A percentile compares a stretch with the other conserved stretches of the same genome.
Conservation (phyloP, 495 filamentous ascomycete species). For the Thermochaetoides thermophila region DNA sequence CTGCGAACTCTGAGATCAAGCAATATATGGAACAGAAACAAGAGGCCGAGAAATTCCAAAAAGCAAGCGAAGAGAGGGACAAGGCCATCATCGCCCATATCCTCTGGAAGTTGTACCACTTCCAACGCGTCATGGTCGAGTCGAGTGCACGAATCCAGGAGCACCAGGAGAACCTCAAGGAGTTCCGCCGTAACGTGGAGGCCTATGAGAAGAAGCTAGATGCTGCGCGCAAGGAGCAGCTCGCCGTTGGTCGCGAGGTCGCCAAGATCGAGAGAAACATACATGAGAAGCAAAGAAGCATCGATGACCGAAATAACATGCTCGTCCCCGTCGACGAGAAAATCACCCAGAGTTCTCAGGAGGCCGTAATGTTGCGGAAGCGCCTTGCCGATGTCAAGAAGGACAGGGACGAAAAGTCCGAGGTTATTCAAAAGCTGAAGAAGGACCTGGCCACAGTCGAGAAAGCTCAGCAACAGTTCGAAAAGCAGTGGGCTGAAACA, state of each 20-base stretch:
- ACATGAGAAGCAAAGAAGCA: slow-evolving; percentile 71
- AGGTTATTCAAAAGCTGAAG: slow-evolving; percentile 50
- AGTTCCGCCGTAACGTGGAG: slow-evolving; percentile 75
- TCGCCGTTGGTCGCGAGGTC: slow-evolving; percentile 64
- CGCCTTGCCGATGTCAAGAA: slow-evolving; percentile 57
- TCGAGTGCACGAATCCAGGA: slow-evolving; percentile 83
- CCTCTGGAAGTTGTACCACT: slow-evolving; percentile 93
- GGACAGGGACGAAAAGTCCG: slow-evolving; percentile 55
- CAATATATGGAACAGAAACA: slow-evolving; percentile 95
- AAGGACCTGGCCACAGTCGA: slow-evolving; percentile 72
- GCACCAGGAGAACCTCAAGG: slow-evolving; percentile 92
- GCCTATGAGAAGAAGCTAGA: slow-evolving; percentile 72
- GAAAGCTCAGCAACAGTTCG: slow-evolving; percentile 82
- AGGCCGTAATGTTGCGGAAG: slow-evolving; percentile 48
- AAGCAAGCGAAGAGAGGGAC: slow-evolving; percentile 78
- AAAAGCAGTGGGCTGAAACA: slow-evolving; percentile 67
- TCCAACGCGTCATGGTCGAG: slow-evolving; percentile 82
- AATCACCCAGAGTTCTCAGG: slow-evolving; percentile 61
- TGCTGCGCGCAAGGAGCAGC: slow-evolving; percentile 73
- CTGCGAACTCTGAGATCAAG: slow-evolving; percentile 95
- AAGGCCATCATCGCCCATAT: slow-evolving; percentile 88
- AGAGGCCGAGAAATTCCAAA: slow-evolving; percentile 82
- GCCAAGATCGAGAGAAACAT: slow-evolving; percentile 69
- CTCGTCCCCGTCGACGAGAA: slow-evolving; percentile 88
- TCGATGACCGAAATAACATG: slow-evolving; percentile 71